Conservation (phyloP, 2,329 filamentous ascomycete genomes). For the Apiospora rasikravindrae region DNA sequence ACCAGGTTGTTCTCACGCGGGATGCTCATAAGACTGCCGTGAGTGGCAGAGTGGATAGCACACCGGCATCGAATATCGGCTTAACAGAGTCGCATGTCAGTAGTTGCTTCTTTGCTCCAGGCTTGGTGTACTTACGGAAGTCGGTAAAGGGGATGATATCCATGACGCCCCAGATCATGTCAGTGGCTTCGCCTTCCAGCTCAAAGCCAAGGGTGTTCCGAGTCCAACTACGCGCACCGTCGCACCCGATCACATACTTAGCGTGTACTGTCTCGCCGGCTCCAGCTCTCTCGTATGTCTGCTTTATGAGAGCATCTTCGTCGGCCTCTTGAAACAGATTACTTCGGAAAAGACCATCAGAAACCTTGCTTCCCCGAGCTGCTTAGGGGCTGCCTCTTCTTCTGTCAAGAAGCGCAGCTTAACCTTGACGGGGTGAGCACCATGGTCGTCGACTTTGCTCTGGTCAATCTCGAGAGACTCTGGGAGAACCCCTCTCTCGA, state of each 20-base stretch:
- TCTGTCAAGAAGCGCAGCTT: constrained; percentile 62
- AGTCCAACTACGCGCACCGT: constrained; percentile 75
- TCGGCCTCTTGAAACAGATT: constrained; percentile 60
- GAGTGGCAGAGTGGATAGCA: constrained; percentile 66
- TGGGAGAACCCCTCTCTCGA: constrained; percentile 67
- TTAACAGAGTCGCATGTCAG: constrained; percentile 29
- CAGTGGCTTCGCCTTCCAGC: constrained; percentile 72
- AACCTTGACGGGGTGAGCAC: constrained; percentile 66
- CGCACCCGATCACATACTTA: constrained; percentile 73
- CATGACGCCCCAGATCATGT: constrained; percentile 69
- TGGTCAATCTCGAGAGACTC: constrained; percentile 60
- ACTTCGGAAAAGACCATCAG: constrained; percentile 64
- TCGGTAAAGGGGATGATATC: constrained; percentile 74
- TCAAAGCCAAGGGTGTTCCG: constrained; percentile 60
- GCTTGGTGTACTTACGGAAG: constrained; percentile 67
- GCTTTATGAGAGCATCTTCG: constrained; percentile 54
- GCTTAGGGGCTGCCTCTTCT: constrained; percentile 58
- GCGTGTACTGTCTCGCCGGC: constrained; percentile 50
- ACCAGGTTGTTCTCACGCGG: constrained; percentile 77
- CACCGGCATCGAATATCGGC: constrained; percentile 59
- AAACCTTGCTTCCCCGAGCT: constrained; percentile 45
- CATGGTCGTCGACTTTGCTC: constrained; percentile 50
- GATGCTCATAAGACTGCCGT: constrained; percentile 75
- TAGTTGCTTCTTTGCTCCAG: constrained; percentile 71
- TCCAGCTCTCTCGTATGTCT: constrained; percentile 31